Evolutionary conservation across 805 yeast genomes (phyloP).

Genomic region (Starmerella stigmatis): DNA sequence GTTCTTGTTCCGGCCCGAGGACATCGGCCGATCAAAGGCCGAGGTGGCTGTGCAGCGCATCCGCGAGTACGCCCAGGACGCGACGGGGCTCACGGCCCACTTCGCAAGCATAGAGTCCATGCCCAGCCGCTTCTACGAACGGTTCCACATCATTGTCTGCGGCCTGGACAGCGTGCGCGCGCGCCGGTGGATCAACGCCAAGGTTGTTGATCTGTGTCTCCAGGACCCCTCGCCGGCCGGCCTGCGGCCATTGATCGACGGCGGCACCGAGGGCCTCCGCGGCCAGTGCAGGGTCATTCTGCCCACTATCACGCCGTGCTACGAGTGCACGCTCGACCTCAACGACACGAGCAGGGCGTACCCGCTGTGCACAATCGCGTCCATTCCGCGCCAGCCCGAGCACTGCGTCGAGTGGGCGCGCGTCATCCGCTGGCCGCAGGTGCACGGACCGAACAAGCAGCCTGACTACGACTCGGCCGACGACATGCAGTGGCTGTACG

Average conservation of each 20-base stretch:
- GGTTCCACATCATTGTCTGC: conserved; percentile 65
- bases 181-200: conserved; percentile 75
- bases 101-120: conserved; percentile 58
- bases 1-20: conserved; percentile 50
- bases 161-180: conserved; percentile 89
- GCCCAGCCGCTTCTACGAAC: conserved; percentile 49
- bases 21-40: conserved; percentile 60
- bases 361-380: conserved; percentile 76
- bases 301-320: conserved; percentile 80
- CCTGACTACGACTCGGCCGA: conserved; percentile 61
- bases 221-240: conserved; percentile 40
- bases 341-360: conserved; percentile 40
- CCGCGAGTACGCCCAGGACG: conserved; percentile 14
- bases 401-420: conserved; percentile 91
- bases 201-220: conserved; percentile 50
- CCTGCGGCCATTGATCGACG: conserved; percentile 69
- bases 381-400: conserved; percentile 87
- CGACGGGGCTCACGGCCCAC: conserved; percentile 35
- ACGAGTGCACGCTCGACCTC: conserved; percentile 79
- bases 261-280: conserved; percentile 89
- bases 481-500: conserved; percentile 55
- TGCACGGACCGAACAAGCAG: conserved; percentile 27
- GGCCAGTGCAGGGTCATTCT: conserved; percentile 84
- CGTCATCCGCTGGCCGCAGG: conserved; percentile 57
- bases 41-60: conserved; percentile 53